Conservation (phyloP, 2,329 filamentous ascomycete genomes). For the Pseudogymnoascus pannorum region DNA sequence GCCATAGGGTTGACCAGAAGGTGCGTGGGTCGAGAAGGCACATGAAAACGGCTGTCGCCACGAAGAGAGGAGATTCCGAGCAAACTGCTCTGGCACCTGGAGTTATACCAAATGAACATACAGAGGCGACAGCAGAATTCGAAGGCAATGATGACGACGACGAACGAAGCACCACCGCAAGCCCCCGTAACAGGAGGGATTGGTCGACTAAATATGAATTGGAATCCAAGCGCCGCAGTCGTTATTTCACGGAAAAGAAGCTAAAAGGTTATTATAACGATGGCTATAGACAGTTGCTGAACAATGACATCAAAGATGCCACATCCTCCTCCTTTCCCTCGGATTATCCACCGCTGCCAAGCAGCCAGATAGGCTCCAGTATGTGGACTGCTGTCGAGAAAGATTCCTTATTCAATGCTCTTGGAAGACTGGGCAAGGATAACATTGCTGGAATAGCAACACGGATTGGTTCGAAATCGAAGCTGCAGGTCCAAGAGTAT, state of each 20-base stretch:
- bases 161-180: background rate
- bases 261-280: constrained; percentile 39
- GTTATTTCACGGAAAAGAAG: background rate
- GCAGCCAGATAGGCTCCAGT: constrained; percentile 60
- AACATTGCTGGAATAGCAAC: constrained; percentile 55
- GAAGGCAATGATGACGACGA: background rate
- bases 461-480: constrained; percentile 62
- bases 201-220: background rate
- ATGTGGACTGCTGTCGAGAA: constrained; percentile 69
- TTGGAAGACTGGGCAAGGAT: constrained; percentile 57
- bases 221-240: background rate
- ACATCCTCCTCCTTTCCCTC: constrained; percentile 26
- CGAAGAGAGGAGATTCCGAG: background rate
- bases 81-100: background rate
- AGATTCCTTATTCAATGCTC: constrained; percentile 55
- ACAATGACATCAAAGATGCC: constrained; percentile 51
- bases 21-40: background rate
- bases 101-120: background rate
- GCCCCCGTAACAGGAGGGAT: background rate
- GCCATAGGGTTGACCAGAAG: background rate
- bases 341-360: constrained; percentile 27
- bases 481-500: constrained; percentile 66
- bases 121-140: background rate
- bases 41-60: background rate
- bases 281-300: constrained; percentile 44